phyloP scores from a whole-genome alignment of 352 stramenopile genomes.

The Pythium biforme region DNA sequence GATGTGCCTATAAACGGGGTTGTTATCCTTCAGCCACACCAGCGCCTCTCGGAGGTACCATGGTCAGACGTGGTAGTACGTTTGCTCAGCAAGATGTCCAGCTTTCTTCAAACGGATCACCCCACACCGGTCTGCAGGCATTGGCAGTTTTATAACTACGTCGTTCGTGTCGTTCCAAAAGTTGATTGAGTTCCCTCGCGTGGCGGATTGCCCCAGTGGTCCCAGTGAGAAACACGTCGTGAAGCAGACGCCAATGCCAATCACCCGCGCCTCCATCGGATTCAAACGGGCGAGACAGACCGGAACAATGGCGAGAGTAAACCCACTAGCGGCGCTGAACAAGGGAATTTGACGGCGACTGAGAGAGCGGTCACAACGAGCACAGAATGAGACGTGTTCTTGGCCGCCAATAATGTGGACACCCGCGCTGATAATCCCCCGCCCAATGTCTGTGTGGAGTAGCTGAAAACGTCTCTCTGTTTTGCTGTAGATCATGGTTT shows the following conservation, averaged over 20 bases:
- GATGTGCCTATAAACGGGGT: not conserved
- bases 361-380: too few species aligned
- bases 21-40: not conserved
- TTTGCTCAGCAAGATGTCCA: too few species aligned
- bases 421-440: too few species aligned
- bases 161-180: constrained; percentile 18
- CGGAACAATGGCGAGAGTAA: not conserved
- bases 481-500: not conserved
- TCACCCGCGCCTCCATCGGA: constrained; percentile 8
- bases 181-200: constrained; percentile 11
- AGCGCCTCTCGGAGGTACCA: not conserved
- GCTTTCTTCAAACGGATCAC: not conserved
- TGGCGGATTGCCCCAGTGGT: not conserved
- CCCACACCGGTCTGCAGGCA: not conserved
- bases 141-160: not conserved
- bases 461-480: too few species aligned
- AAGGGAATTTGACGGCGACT: too few species aligned
- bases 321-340: too few species aligned
- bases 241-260: constrained; percentile 11
- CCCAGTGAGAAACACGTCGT: constrained; percentile 6
- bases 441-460: too few species aligned
- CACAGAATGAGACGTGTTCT: too few species aligned
- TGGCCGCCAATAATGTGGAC: too few species aligned
- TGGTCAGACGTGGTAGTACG: constrained; percentile 5
- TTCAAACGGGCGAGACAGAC: constrained; percentile 1